Conservation (phyloP, 305 asterid genomes). For the Solanum hybrid region DNA sequence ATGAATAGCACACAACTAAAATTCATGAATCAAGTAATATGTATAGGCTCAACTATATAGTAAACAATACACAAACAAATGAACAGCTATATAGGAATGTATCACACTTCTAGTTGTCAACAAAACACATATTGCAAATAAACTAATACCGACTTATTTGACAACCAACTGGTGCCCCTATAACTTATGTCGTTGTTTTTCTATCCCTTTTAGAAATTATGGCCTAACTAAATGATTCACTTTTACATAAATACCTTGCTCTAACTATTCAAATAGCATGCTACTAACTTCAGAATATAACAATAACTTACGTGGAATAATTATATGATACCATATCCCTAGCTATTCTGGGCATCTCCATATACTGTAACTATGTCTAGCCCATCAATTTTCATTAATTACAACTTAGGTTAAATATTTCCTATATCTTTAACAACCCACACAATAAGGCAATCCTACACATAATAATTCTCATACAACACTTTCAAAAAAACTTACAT, state of each 20-base stretch:
- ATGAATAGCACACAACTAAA: neutral
- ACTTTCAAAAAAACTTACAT: neutral
- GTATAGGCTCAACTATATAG: neutral
- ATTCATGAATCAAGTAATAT: neutral
- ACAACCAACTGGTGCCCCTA: neutral
- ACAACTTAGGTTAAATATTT: neutral
- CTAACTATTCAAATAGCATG: no score
- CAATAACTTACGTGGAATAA: neutral
- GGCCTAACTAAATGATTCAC: neutral
- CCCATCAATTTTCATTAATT: neutral
- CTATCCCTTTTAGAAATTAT: neutral
- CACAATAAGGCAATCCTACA: neutral
- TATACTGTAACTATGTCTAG: neutral
- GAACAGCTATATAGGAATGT: neutral
- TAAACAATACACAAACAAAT: neutral
- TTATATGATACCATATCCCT: neutral
- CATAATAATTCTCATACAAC: neutral
- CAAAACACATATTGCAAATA: neutral
- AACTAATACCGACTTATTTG: neutral
- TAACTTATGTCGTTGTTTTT: neutral
- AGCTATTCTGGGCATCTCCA: neutral
- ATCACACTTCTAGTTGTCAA: neutral
- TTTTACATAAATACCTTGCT: no score
- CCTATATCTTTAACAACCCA: neutral
- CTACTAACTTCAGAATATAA: neutral